Base-by-base conservation (phyloP, 805 yeast species). In the Hanseniaspora lindneri region DNA sequence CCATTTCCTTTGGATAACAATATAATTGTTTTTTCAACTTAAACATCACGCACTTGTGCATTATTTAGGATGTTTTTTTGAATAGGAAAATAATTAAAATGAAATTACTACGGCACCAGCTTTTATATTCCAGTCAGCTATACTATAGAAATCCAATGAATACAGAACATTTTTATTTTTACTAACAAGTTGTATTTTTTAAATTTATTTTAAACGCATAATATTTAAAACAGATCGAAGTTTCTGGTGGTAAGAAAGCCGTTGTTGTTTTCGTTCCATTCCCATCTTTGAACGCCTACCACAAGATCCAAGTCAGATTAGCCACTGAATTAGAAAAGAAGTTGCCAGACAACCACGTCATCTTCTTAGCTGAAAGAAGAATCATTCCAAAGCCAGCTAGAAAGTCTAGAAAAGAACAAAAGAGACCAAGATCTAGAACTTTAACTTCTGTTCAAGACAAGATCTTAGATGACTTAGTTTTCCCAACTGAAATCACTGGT, bases 381-480 rank as follows among this genome's bases (percentile, higher is more conserved):
- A 92, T 89, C 76, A 79, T 92, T 70, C 96, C 97, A 76, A 89
- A 86, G 80, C 96, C 97, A 72, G 84, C 94, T 67, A 87, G 97
- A 77, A 76, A 80, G 68, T 77, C 95, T 55, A 85, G 87, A 79
- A 84, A 81, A 73, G 74, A 71, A 66, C 98, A 92, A 78, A 88
- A 92, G 88, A 88, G 98, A 80, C 98, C 98, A 73, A 86, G 95
- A 79, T 88, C 97, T 66, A 87, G 98, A 83, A 89, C 98, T 67
- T 79, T 92, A 73, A 80, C 96, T 63, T 87, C 96, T 68, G 98
- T 89, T 62, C 98, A 89, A 75, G 97, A 92, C 76, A 85, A 86
- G 73, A 76, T 89, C 76, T 85, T 89, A 72, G 98, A 92, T 77
- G 98, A 89, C 75, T 79, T 89, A 69, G 98, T 92, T 61, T 89